Base-by-base conservation (phyloP, 208 protist species). In the Crithidia bombi region DNA sequence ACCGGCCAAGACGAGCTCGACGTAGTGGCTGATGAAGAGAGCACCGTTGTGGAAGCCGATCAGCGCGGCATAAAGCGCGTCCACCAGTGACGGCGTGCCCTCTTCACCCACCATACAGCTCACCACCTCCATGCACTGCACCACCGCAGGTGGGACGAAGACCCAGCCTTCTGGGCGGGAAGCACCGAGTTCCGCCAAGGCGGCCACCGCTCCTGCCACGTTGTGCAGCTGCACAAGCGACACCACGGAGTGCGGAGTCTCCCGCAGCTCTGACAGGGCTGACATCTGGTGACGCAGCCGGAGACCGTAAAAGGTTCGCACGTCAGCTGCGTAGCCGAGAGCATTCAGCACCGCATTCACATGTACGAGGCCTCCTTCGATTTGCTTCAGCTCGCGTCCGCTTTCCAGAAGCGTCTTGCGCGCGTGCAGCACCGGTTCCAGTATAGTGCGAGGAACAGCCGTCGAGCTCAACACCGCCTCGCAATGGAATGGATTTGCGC, bases 21-120 rank as follows among this genome's bases (percentile, higher is more conserved):
- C 61, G 47, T 85, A 73, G 67, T 90, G 77, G 64, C 81, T 82
- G 5, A 89, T 62, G 35, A 89, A 78, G 70, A 94, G 79, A 12
- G 85, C 85, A 19, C 78, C 79, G 75, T 94, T 94, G 62, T 84
- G 86, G 70, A 96, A 94, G 49, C 38, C 65, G 12, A 92, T 84
- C 15, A 94, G 58, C 9, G 88, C 84, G 1, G 17, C 25, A 69
- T 94, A 94, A 23, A 94, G 67, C n/a, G 66, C 41, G n/a, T 55
- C 63, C 30, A 96, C 67, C 57, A 90, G 75, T 4, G 58, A 58
- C 25, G 64, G 12, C n/a, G 23, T 46, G 35, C 90, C 90, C 10
- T 11, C 52, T 5, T 55, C 39, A 23, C 91, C 91, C 1, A 91
- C 78, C 1, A 93, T 59, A 10, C 75, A 55, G 56, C 85, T 86